phyloP scores from a whole-genome alignment of 139 green algal genomes.

The Chlorella sorokiniana region DNA sequence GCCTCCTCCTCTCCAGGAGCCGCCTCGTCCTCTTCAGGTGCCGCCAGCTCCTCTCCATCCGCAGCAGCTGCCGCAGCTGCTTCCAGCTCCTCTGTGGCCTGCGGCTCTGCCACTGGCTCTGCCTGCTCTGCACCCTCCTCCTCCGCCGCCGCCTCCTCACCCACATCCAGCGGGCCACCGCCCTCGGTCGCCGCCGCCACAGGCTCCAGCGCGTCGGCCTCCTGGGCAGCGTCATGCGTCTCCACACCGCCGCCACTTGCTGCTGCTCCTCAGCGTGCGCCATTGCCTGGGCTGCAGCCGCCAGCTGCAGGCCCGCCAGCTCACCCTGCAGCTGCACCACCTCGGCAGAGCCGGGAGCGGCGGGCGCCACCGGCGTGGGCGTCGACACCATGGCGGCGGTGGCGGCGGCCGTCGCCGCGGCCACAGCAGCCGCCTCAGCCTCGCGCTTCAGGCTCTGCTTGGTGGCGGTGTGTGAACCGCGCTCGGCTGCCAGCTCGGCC shows the following conservation, averaged over 20 bases:
- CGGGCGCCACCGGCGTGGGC: neutral
- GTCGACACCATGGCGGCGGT: neutral
- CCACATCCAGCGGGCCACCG: no score
- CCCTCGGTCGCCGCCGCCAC: no score
- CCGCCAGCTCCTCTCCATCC: neutral
- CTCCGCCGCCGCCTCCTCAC: neutral
- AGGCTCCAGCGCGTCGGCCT: no score
- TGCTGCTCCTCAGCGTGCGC: neutral
- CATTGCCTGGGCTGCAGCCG: neutral
- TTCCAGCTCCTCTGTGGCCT: neutral
- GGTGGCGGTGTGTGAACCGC: neutral
- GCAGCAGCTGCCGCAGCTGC: neutral
- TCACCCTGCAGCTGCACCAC: neutral
- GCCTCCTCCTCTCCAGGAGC: neutral
- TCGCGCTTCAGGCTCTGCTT: neutral
- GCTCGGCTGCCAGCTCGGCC: constrained; percentile 4
- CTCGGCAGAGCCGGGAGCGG: neutral
- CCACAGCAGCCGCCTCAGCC: neutral
- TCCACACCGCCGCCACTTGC: neutral
- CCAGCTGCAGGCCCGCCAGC: constrained; percentile 6
- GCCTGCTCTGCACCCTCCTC: neutral
- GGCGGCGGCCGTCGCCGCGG: neutral
- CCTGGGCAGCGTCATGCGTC: no score
- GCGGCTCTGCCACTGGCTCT: neutral
- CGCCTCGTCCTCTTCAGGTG: neutral